Evolutionary conservation across 768 basidiomycete genomes (phyloP).

Genomic region (Lactarius deliciosus): DNA sequence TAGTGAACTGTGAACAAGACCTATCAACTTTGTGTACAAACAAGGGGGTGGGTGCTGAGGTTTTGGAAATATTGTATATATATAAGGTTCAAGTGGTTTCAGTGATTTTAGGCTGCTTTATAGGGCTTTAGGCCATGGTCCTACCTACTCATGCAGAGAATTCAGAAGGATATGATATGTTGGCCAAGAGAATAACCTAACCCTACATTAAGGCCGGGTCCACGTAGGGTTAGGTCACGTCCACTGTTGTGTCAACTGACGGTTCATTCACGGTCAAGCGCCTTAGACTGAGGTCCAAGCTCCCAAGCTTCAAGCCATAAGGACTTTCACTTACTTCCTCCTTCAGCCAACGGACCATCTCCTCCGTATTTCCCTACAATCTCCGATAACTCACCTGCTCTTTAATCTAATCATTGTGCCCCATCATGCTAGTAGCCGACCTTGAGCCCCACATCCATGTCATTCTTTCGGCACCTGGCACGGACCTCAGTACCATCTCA

Average conservation of each 20-base stretch:
- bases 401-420: not conserved
- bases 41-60: no score
- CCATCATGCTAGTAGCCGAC: conserved; percentile 37
- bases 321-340: not conserved
- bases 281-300: not conserved
- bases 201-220: conserved; percentile 8
- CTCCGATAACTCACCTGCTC: not conserved
- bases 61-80: no score
- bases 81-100: no score
- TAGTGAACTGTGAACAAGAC: no score
- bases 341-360: not conserved
- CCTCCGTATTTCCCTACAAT: not conserved
- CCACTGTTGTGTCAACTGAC: not conserved
- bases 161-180: no score
- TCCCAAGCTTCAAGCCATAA: not conserved
- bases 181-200: conserved; percentile 12
- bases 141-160: no score
- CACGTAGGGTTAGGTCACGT: not conserved
- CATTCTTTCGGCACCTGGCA: conserved; percentile 75
- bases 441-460: conserved; percentile 62
- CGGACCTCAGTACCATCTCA: conserved; percentile 75
- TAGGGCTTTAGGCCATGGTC: no score
- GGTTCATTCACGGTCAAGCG: not conserved
- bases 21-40: no score
- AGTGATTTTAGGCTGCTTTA: no score